Conservation (phyloP, 176 grass and related monocot species). For the Areca catechu region DNA sequence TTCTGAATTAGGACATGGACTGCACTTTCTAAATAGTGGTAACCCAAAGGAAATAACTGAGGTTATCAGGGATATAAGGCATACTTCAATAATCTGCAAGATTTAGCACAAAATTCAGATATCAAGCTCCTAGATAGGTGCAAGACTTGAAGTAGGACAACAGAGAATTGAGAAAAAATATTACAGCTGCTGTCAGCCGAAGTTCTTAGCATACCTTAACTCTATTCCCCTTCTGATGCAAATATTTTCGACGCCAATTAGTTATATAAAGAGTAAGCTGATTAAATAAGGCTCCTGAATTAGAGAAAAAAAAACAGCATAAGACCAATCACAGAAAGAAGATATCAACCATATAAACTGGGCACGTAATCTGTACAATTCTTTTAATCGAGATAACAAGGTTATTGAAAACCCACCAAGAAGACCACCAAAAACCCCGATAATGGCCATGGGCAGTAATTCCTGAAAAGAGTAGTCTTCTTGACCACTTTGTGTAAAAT, state of each 20-base stretch:
- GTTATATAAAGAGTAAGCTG: slow-evolving; percentile 95
- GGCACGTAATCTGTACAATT: no score
- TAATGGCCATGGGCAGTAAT: slow-evolving; percentile 88
- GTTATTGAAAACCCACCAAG: slow-evolving; percentile 44
- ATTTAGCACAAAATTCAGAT: slow-evolving; percentile 3
- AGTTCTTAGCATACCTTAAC: slow-evolving; percentile 49
- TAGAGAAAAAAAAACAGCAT: slow-evolving; percentile 19
- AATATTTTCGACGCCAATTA: slow-evolving; percentile 71
- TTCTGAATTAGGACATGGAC: slow-evolving; percentile 70
- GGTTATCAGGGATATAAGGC: slow-evolving; percentile 88
- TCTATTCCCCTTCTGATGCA: slow-evolving; percentile 88
- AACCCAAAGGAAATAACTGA: slow-evolving; percentile 83
- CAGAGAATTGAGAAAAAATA: neutral
- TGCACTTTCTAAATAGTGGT: slow-evolving; percentile 85
- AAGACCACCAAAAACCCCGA: slow-evolving; percentile 95
- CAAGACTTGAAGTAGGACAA: neutral
- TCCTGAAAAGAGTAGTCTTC: slow-evolving; percentile 99
- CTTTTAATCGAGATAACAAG: neutral
- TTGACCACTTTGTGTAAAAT: slow-evolving; percentile 69
- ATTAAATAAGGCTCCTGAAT: slow-evolving; percentile 91
- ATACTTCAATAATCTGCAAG: slow-evolving; percentile 86
- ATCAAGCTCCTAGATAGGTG: neutral
- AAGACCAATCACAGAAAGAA: neutral
- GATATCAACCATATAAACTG: neutral
- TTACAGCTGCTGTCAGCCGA: neutral